These are phyloP conservation scores for Coprinopsis marcescibilis DNA, from an alignment of 768 basidiomycete species.

Conservation along the genomic window DNA sequence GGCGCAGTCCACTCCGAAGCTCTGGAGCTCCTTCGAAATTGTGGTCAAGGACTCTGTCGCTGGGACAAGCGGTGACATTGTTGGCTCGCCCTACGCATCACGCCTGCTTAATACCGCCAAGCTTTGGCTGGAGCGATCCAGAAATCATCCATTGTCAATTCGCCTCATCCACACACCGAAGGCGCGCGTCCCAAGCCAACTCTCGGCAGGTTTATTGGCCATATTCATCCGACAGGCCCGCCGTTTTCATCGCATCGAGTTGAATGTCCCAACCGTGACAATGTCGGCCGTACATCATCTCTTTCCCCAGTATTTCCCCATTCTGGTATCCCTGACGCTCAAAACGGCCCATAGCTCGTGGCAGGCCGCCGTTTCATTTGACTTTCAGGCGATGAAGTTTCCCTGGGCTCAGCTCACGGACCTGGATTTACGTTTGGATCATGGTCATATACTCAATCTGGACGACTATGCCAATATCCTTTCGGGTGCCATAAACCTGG, in stretches of 20 bases:
- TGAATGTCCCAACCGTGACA: conserved; percentile 27
- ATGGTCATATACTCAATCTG: conserved; percentile 27
- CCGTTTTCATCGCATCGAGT: conserved; percentile 33
- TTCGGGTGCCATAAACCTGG: conserved; percentile 25
- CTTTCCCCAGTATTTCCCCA: conserved; percentile 20
- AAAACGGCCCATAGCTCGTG: conserved; percentile 23
- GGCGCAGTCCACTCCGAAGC: conserved; percentile 31
- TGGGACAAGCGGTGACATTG: conserved; percentile 6
- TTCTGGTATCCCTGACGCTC: conserved; percentile 27
- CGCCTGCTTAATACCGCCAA: conserved; percentile 21
- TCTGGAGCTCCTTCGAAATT: conserved; percentile 44
- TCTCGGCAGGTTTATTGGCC: conserved; percentile 23
- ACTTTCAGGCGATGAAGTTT: conserved; percentile 22
- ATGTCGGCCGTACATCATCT: conserved; percentile 20
- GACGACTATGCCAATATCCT: conserved; percentile 32
- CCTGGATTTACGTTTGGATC: conserved; percentile 32
- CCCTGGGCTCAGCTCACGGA: conserved; percentile 36
- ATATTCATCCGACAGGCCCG: conserved; percentile 26
- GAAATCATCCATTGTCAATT: conserved; percentile 26
- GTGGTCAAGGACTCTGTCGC: conserved; percentile 19
- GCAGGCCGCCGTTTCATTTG: conserved; percentile 11
- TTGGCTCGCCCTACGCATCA: conserved; percentile 3
- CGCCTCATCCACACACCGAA: conserved; percentile 22
- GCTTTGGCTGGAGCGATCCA: conserved; percentile 34
- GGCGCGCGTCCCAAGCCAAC: conserved; percentile 15